Evolutionary conservation across 2,329 filamentous ascomycete genomes (phyloP).

Genomic region (Phialemoniopsis sp.): DNA sequence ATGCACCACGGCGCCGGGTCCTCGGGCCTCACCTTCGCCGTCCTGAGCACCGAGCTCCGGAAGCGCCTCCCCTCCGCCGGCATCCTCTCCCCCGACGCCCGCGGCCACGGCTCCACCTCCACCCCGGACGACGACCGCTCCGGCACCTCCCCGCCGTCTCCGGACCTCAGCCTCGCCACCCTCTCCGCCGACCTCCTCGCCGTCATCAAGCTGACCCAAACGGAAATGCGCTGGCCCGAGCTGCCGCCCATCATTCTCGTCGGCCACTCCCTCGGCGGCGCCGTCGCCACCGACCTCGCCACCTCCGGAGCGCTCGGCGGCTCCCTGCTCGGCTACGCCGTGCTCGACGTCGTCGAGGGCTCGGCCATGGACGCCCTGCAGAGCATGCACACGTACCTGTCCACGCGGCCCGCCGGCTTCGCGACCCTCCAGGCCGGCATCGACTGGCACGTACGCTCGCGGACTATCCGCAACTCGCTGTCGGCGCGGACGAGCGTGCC

Average conservation of each 20-base stretch:
- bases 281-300: constrained; percentile 82
- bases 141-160: constrained; percentile 20
- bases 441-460: constrained; percentile 88
- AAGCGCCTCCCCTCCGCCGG: constrained; percentile 76
- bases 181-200: constrained; percentile 69
- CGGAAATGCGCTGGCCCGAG: constrained; percentile 66
- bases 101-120: constrained; percentile 77
- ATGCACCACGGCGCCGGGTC: constrained; percentile 94
- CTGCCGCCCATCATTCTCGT: constrained; percentile 77
- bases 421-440: constrained; percentile 74
- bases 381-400: constrained; percentile 90
- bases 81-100: constrained; percentile 78
- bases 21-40: constrained; percentile 86
- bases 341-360: constrained; percentile 93
- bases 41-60: constrained; percentile 72
- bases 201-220: constrained; percentile 64
- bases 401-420: constrained; percentile 75
- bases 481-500: constrained; percentile 90
- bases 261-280: constrained; percentile 89
- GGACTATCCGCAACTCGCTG: constrained; percentile 77
- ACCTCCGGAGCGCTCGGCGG: constrained; percentile 60
- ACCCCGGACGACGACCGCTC: constrained; percentile 26
- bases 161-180: constrained; percentile 69
- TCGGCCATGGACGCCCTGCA: constrained; percentile 92
- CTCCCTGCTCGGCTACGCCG: constrained; percentile 75